phyloP scores from a whole-genome alignment of 129 eudicot genomes.

The Solidago caesia region DNA sequence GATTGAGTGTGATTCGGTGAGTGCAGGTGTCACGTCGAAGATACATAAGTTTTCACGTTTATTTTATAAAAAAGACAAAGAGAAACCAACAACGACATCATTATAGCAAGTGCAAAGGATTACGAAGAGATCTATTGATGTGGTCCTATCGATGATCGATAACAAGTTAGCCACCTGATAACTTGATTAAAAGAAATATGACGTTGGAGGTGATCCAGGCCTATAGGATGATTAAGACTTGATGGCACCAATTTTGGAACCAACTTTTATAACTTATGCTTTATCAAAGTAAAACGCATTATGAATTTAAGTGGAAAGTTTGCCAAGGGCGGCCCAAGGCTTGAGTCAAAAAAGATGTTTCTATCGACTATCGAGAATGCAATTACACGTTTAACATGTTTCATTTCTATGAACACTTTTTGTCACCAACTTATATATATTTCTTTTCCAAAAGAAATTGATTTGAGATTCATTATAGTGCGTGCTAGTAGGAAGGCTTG shows the following conservation, averaged over 20 bases:
- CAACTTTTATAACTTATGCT: not conserved
- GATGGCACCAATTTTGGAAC: not conserved
- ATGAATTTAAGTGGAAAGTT: slow-evolving; percentile 12
- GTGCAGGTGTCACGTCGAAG: not conserved
- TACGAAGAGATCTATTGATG: not conserved
- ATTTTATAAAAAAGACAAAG: not conserved
- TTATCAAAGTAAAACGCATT: slow-evolving; percentile 16
- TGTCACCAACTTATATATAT: not conserved
- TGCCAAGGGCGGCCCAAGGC: too few species aligned
- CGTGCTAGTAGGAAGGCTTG: not conserved
- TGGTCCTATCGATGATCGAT: not conserved
- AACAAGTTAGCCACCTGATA: not conserved
- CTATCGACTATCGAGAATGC: slow-evolving; percentile 7
- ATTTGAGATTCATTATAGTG: too few species aligned
- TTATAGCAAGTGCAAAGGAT: not conserved
- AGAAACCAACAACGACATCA: too few species aligned
- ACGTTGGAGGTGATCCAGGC: not conserved
- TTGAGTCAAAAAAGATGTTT: not conserved
- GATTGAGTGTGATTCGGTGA: not conserved
- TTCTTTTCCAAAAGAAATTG: not conserved
- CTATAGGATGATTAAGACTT: not conserved
- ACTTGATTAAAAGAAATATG: not conserved
- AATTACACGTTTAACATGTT: not conserved
- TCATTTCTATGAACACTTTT: not conserved
- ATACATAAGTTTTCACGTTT: not conserved